phyloP scores from a whole-genome alignment of 1,139 yeast genomes.

The Suhomyces taliae region DNA sequence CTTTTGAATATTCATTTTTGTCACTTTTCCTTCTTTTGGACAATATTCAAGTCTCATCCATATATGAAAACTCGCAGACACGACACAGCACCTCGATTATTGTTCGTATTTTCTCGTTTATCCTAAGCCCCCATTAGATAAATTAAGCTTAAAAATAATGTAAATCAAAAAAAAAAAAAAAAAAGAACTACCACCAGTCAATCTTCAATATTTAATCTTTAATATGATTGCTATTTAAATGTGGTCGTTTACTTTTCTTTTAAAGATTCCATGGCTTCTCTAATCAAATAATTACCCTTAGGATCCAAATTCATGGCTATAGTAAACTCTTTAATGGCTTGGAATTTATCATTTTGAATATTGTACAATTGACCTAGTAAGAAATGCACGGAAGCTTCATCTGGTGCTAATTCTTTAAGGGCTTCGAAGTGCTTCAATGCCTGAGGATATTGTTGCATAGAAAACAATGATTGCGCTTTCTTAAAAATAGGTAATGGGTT shows the following conservation, averaged over 20 bases:
- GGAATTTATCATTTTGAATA: slow-evolving; percentile 67
- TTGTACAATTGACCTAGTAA: slow-evolving; percentile 85
- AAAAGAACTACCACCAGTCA: too few relatives aligned
- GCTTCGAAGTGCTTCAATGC: slow-evolving; percentile 76
- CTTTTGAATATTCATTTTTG: too few relatives aligned
- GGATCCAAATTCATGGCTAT: slow-evolving; percentile 91
- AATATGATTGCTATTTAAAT: not conserved
- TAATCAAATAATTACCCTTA: slow-evolving; percentile 82
- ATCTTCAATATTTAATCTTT: too few relatives aligned
- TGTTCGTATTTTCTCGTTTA: too few relatives aligned
- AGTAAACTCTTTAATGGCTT: slow-evolving; percentile 84
- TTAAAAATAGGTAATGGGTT: slow-evolving; percentile 88
- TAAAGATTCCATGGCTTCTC: slow-evolving; percentile 73
- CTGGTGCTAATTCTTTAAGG: slow-evolving; percentile 78
- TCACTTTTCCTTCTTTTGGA: too few relatives aligned
- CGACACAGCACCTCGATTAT: too few relatives aligned
- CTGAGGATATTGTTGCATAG: slow-evolving; percentile 66
- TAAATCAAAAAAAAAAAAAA: too few relatives aligned
- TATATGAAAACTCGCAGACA: too few relatives aligned
- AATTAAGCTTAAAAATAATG: too few relatives aligned
- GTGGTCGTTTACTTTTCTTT: slow-evolving; percentile 19
- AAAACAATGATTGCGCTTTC: slow-evolving; percentile 77
- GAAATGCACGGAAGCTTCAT: slow-evolving; percentile 92
- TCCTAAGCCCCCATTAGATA: too few relatives aligned
- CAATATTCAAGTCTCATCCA: too few relatives aligned